Evolutionary conservation across 805 yeast genomes (phyloP).

Genomic region (Kodamaea hsintzibuensis): DNA sequence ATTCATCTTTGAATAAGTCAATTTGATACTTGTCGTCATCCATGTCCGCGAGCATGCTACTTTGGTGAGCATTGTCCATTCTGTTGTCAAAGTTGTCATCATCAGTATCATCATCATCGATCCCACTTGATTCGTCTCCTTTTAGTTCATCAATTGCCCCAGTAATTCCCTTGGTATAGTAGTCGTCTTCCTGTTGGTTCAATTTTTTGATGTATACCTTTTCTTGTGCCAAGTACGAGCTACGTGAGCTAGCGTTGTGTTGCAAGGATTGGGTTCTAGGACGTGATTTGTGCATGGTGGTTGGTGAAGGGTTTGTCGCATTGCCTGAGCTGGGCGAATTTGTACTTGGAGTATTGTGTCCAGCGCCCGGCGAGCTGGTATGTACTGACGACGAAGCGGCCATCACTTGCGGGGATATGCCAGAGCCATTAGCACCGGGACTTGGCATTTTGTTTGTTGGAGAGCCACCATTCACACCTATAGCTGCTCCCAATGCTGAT

Average conservation of each 20-base stretch:
- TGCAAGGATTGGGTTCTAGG: constrained; percentile 20
- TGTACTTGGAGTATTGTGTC: background rate
- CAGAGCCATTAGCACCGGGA: background rate
- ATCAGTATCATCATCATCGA: constrained; percentile 35
- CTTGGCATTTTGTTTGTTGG: background rate
- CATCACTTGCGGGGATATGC: background rate
- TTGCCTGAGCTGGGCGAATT: background rate
- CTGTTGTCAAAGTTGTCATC: constrained; percentile 28
- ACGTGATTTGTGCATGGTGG: constrained; percentile 14
- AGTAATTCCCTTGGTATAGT: constrained; percentile 66
- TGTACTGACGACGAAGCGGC: background rate
- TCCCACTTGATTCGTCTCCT: constrained; percentile 26
- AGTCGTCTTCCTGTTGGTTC: constrained; percentile 65
- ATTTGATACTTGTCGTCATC: constrained; percentile 49
- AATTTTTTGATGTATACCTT: constrained; percentile 63
- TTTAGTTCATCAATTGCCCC: constrained; percentile 34
- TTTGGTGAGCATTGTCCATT: constrained; percentile 20
- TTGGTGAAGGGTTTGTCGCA: background rate
- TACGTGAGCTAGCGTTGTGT: constrained; percentile 17
- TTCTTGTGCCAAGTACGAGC: constrained; percentile 60
- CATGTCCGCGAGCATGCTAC: constrained; percentile 38
- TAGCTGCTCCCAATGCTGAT: background rate
- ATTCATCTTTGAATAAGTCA: constrained; percentile 36
- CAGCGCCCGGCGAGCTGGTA: background rate
- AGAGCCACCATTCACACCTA: background rate